Percentiles rank a stretch among this genome's conserved stretches.
Conservation (phyloP, 2,329 filamentous ascomycete genomes). For the Dactylellina drechsleri region DNA sequence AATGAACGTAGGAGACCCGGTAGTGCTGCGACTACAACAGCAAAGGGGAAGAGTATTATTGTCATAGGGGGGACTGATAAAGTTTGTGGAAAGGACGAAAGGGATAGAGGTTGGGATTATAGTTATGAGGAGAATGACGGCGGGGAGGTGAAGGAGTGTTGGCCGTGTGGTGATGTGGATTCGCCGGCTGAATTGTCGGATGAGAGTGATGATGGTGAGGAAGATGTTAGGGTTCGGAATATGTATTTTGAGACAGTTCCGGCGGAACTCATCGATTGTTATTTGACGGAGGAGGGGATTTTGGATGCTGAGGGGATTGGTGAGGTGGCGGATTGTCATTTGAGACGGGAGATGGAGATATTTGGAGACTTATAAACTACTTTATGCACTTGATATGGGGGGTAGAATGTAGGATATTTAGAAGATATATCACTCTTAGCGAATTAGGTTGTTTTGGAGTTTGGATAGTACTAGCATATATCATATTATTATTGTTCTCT, state of each 20-base stretch:
- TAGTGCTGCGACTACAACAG: not conserved
- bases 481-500: not conserved
- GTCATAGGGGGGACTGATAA: slow-evolving; percentile 52
- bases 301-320: slow-evolving; percentile 42
- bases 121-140: slow-evolving; percentile 54
- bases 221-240: slow-evolving; percentile 46
- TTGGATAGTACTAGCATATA: not conserved
- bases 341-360: slow-evolving; percentile 46
- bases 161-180: slow-evolving; percentile 33
- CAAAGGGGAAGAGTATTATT: slow-evolving; percentile 40
- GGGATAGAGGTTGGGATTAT: slow-evolving; percentile 52
- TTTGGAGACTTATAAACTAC: slow-evolving; percentile 42
- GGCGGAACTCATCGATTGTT: slow-evolving; percentile 46
- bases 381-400: too few relatives aligned
- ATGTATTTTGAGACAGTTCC: slow-evolving; percentile 54
- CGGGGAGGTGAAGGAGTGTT: slow-evolving; percentile 41
- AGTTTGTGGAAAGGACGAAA: slow-evolving; percentile 46
- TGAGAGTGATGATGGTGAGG: slow-evolving; percentile 5
- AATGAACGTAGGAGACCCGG: slow-evolving; percentile 26
- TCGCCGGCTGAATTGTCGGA: slow-evolving; percentile 20
- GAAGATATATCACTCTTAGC: not conserved
- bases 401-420: not conserved
- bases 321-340: slow-evolving; percentile 42
- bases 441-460: too few relatives aligned
- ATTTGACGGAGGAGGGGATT: slow-evolving; percentile 51